Conservation (phyloP, 768 basidiomycete genomes). For the Calocera viscosa region DNA sequence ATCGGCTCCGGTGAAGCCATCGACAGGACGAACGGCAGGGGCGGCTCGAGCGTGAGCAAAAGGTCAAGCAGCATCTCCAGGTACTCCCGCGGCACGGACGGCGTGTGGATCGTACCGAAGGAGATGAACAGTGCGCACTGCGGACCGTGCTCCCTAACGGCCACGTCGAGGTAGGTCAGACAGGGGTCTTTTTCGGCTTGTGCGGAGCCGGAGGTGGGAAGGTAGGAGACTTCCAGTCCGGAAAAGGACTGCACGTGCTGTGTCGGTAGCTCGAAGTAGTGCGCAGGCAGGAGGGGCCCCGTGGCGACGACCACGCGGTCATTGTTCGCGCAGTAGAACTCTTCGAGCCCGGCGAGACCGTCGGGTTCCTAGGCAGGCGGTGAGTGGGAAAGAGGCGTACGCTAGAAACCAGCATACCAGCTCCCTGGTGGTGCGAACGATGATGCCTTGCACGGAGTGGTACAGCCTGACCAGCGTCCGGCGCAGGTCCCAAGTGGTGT, state of each 20-base stretch:
- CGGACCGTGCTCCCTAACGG: background rate
- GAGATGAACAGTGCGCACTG: background rate
- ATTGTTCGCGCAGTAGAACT: background rate
- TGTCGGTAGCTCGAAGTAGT: background rate
- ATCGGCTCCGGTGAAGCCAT: background rate
- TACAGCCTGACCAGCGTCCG: background rate
- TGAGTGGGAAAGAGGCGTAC: background rate
- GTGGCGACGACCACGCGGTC: background rate
- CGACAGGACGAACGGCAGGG: background rate
- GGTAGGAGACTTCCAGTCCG: background rate
- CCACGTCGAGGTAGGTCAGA: background rate
- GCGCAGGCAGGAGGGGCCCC: background rate
- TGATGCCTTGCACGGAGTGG: background rate
- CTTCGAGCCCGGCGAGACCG: background rate
- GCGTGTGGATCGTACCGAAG: background rate
- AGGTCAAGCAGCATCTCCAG: background rate
- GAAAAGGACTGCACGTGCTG: background rate
- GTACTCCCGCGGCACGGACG: background rate
- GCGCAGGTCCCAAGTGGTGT: background rate
- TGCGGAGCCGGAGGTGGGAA: background rate
- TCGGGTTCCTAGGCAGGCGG: background rate
- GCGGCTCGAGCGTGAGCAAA: background rate
- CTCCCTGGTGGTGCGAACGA: background rate
- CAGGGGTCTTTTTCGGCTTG: background rate
- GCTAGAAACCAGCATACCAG: background rate